A percentile compares a stretch with the other conserved stretches of the same genome.
Evolutionary conservation across 2,329 filamentous ascomycete genomes (phyloP).

Genomic region (Pseudopithomyces maydicus): DNA sequence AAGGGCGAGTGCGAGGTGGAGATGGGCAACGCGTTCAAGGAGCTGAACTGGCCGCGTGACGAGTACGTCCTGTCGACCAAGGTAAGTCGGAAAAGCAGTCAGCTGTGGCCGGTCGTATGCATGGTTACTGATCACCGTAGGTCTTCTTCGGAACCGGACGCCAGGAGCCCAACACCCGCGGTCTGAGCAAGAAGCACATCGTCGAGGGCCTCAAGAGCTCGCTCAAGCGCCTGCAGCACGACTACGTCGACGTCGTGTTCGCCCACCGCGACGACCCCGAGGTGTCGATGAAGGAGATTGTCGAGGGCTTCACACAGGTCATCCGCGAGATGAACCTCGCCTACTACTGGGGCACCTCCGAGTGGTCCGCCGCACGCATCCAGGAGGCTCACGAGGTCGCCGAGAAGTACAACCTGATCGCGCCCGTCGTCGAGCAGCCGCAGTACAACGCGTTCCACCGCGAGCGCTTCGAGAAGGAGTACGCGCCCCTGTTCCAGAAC

Average conservation of each 20-base stretch:
- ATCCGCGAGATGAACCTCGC: slow-evolving; percentile 60
- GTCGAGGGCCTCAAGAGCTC: slow-evolving; percentile 64
- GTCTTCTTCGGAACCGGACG: slow-evolving; percentile 62
- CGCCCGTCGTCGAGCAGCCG: slow-evolving; percentile 59
- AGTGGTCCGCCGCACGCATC: slow-evolving; percentile 66
- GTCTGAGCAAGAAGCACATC: slow-evolving; percentile 56
- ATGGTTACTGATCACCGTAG: slow-evolving; percentile 27
- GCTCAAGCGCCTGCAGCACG: slow-evolving; percentile 63
- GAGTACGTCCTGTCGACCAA: slow-evolving; percentile 35
- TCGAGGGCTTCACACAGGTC: slow-evolving; percentile 58
- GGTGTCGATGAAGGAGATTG: slow-evolving; percentile 68
- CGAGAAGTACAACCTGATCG: slow-evolving; percentile 67
- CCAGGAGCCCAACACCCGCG: slow-evolving; percentile 63
- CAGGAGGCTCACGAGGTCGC: slow-evolving; percentile 63
- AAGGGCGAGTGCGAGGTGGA: slow-evolving; percentile 67
- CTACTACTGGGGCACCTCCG: slow-evolving; percentile 60
- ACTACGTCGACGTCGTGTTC: slow-evolving; percentile 70
- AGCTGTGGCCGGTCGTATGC: no score
- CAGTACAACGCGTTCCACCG: slow-evolving; percentile 68
- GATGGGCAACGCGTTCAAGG: slow-evolving; percentile 58
- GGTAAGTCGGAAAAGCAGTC: slow-evolving; percentile 7
- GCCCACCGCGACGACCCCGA: slow-evolving; percentile 64
- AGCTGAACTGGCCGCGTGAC: slow-evolving; percentile 54
- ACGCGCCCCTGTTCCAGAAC: slow-evolving; percentile 61
- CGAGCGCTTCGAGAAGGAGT: slow-evolving; percentile 66